Evolutionary conservation across 202 grass and related monocot genomes (phyloP), one percentile per base, ranked within the genome.

Genomic region (Cymbopogon flexuosus): DNA sequence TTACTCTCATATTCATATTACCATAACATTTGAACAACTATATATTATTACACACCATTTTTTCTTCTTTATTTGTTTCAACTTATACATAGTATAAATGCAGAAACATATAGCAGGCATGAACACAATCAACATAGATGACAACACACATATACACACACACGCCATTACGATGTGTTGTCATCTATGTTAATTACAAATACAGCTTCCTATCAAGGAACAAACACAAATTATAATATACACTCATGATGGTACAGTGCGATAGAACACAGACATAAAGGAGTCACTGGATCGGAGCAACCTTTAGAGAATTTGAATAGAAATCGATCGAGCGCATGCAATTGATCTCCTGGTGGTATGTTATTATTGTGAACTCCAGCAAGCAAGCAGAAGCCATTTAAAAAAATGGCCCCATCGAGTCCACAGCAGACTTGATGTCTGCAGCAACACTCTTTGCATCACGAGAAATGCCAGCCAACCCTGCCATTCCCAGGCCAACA

Each of bases 401-500:
- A 21, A 71, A 41, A 21, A 71, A 42, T 24, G 41, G 14, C 18
- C 12, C 2, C 60, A 19, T 69, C 4, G 3, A 30, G 16, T 71
- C n/a, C 4, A 84, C 35, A 14, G 41, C n/a, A 52, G 33, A 57
- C 68, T 86, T 86, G 64, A 98, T 91, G 68, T 95, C 96, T 33
- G 65, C 76, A 18, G 90, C 86, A n/a, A 95, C 78, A 0, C 14
- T 87, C 47, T 80, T 31, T 1, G 86, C 86, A 69, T 98, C 96
- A 65, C 37, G 45, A 3, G 72, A 77, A 13, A 91, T 83, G 3
- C 96, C 92, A 72, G 64, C n/a, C 46, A 98, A 15, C n/a, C 92
- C 96, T 60, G 63, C 89, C 71, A 81, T 86, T 3, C 36, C 84
- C 23, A 98, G 79, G 16, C 92, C 96, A 11, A 88, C 80, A 40